A percentile compares a stretch with the other conserved stretches of the same genome.
These are phyloP conservation scores for Capsicum rhomboideum DNA, from an alignment of 257 asterid genomes.

Conservation along the genomic window DNA sequence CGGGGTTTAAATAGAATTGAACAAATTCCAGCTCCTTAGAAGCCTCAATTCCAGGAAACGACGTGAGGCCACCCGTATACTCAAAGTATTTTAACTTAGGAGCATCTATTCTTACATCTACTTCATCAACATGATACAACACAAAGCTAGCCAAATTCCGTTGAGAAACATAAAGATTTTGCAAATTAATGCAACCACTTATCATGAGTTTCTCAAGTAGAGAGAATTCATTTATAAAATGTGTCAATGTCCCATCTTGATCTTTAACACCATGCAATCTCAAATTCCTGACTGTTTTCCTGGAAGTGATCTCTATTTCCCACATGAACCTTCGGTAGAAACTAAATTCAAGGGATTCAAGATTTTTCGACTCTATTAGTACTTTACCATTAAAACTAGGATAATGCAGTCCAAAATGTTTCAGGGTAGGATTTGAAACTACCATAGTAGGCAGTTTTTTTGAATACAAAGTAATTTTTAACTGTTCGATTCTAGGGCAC, in stretches of 20 bases:
- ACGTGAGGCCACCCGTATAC: not conserved
- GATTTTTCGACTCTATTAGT: too few species aligned
- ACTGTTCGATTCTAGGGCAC: not conserved
- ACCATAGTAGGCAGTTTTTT: too few species aligned
- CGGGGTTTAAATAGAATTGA: not conserved
- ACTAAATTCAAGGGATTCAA: too few species aligned
- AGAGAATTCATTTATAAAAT: not conserved
- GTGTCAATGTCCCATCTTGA: too few species aligned
- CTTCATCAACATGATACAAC: not conserved
- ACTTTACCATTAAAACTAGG: too few species aligned
- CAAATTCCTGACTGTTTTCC: too few species aligned
- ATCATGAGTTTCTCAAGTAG: not conserved
- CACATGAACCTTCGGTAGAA: too few species aligned
- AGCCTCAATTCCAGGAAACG: not conserved
- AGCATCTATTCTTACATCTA: not conserved
- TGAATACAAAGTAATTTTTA: not conserved
- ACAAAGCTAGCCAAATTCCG: not conserved
- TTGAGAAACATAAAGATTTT: not conserved
- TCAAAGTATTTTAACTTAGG: not conserved
- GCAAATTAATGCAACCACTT: not conserved
- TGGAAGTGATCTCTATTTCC: too few species aligned
- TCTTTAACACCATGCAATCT: too few species aligned
- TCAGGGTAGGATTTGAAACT: too few species aligned
- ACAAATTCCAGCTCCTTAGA: not conserved
- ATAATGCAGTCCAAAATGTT: too few species aligned